These are phyloP conservation scores for Beauveria sp. DNA, from an alignment of 2,329 filamentous ascomycete species.

Conservation along the genomic window DNA sequence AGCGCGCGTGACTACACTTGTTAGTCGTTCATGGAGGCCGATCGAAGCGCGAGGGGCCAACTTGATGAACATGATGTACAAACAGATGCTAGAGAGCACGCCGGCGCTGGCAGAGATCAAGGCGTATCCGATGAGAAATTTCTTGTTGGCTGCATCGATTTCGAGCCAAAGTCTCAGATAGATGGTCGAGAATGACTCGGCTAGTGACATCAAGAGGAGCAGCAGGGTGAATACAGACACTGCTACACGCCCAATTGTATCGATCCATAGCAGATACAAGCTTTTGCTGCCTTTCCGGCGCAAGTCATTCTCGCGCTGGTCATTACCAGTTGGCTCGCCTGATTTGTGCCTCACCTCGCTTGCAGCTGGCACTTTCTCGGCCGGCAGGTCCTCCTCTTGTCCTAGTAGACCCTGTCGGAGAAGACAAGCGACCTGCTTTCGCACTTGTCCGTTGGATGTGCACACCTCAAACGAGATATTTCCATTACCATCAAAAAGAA, in stretches of 20 bases:
- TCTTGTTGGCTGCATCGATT: background rate
- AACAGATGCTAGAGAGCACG: background rate
- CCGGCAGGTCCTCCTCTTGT: background rate
- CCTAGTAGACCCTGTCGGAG: background rate
- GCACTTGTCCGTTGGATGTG: background rate
- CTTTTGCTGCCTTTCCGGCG: background rate
- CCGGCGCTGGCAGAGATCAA: background rate
- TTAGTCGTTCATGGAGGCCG: background rate
- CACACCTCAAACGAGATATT: too few relatives aligned
- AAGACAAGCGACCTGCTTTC: background rate
- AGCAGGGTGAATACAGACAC: background rate
- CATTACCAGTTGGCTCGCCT: background rate
- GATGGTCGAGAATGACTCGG: background rate
- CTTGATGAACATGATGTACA: background rate
- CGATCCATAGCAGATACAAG: background rate
- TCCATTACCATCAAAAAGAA: background rate
- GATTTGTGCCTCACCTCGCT: background rate
- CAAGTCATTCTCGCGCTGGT: background rate
- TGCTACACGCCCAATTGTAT: background rate
- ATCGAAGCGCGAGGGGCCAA: background rate
- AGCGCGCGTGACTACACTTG: background rate
- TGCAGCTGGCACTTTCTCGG: background rate
- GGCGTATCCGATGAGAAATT: background rate
- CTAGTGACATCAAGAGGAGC: background rate
- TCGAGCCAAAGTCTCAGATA: background rate